Conservation (phyloP, 805 yeast species). For the Starmerella asiatica region DNA sequence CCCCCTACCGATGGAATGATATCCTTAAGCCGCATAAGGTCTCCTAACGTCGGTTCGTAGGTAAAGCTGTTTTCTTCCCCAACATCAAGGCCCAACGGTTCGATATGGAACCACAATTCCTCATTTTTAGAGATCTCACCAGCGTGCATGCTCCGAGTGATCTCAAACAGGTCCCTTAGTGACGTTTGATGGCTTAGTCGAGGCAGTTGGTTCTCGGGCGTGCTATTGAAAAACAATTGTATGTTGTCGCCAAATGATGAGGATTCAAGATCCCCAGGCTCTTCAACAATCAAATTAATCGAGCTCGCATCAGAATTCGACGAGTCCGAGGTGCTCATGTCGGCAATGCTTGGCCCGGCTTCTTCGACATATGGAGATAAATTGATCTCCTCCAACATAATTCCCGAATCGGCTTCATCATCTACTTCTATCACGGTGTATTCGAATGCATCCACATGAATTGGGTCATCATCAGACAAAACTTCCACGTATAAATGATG, state of each 20-base stretch:
- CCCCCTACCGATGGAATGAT: neutral
- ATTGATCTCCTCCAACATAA: neutral
- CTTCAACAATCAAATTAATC: neutral
- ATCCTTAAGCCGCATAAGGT: constrained; percentile 14
- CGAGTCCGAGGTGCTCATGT: too few species aligned
- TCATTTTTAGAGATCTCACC: neutral
- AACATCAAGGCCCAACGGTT: constrained; percentile 18
- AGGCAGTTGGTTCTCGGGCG: neutral
- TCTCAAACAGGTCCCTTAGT: neutral
- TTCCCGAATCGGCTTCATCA: neutral
- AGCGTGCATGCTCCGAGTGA: neutral
- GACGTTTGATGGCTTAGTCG: neutral
- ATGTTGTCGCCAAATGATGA: neutral
- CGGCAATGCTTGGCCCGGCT: too few species aligned
- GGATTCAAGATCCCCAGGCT: neutral
- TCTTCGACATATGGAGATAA: neutral
- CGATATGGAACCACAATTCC: constrained; percentile 13
- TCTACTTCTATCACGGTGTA: neutral
- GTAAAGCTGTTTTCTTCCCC: constrained; percentile 24
- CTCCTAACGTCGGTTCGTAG: constrained; percentile 20
- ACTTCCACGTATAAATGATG: neutral
- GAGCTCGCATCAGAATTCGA: neutral
- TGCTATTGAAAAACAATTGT: neutral
- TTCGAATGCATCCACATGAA: neutral
- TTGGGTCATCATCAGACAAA: neutral